phyloP scores from a whole-genome alignment of 108 stramenopile species.

The Schizochytrium sp. region DNA sequence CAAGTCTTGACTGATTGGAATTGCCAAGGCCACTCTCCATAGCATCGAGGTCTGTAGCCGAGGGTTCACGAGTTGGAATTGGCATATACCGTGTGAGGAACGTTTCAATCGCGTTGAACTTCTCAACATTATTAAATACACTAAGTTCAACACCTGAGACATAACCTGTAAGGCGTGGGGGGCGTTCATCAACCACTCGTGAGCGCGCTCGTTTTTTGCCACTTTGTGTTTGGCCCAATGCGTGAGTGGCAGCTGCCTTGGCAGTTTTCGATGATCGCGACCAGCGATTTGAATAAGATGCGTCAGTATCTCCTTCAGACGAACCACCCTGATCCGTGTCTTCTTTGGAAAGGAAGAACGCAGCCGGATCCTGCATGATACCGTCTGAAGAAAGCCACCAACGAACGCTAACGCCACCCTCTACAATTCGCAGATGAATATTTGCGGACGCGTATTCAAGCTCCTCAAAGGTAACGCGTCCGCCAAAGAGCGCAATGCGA shows the following conservation, averaged over 20 bases:
- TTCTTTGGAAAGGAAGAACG: neutral
- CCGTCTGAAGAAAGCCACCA: constrained; percentile 51
- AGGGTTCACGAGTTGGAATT: neutral
- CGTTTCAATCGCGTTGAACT: constrained; percentile 25
- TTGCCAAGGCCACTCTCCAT: neutral
- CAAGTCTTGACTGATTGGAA: neutral
- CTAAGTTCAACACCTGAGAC: constrained; percentile 51
- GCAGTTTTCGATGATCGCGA: neutral
- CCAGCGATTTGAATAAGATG: too few species aligned
- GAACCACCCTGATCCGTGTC: too few species aligned
- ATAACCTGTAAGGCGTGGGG: constrained; percentile 1
- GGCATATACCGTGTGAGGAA: neutral
- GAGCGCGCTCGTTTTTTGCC: neutral
- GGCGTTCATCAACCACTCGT: constrained; percentile 7
- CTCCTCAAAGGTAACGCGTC: constrained; percentile 48
- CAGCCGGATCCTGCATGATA: neutral
- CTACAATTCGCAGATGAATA: constrained; percentile 53
- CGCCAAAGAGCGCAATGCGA: constrained; percentile 25
- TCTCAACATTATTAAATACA: constrained; percentile 56
- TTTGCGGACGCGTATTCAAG: constrained; percentile 61
- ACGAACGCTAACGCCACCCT: constrained; percentile 1
- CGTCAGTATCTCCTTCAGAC: too few species aligned
- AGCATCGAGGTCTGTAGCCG: neutral
- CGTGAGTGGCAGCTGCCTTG: neutral
- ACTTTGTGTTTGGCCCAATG: neutral